Evolutionary conservation across 1,284 basidiomycete genomes (phyloP).

Genomic region (Cryptococcus sp.): DNA sequence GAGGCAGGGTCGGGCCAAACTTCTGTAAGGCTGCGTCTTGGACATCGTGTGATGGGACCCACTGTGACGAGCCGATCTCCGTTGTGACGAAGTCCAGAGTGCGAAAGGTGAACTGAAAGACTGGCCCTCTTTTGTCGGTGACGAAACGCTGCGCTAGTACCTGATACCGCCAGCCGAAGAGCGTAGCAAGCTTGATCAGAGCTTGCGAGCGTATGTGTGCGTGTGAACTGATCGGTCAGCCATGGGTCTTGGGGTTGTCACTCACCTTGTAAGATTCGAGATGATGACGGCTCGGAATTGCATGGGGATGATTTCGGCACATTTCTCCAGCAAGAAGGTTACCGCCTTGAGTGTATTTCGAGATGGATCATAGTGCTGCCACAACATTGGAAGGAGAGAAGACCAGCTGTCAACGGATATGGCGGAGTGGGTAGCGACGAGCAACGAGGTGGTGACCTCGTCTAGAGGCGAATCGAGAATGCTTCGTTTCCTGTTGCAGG

Average conservation of each 20-base stretch:
- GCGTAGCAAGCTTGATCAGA: slow-evolving; percentile 30
- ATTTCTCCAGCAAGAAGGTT: slow-evolving; percentile 45
- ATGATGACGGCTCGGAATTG: slow-evolving; percentile 23
- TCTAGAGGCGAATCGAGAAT: neutral
- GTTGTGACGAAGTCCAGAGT: slow-evolving; percentile 44
- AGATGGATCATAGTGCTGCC: slow-evolving; percentile 26
- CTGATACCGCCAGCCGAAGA: slow-evolving; percentile 45
- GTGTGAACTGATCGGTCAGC: slow-evolving; percentile 7
- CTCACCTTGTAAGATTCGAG: slow-evolving; percentile 31
- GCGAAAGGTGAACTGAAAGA: slow-evolving; percentile 38
- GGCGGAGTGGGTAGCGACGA: slow-evolving; percentile 37
- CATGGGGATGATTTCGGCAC: slow-evolving; percentile 34
- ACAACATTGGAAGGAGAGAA: slow-evolving; percentile 31
- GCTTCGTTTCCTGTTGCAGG: neutral
- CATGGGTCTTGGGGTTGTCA: neutral
- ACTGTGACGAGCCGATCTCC: slow-evolving; percentile 41
- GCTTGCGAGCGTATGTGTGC: slow-evolving; percentile 19
- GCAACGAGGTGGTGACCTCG: neutral
- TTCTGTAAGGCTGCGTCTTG: slow-evolving; percentile 44
- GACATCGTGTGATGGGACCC: slow-evolving; percentile 42
- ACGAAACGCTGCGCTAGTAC: slow-evolving; percentile 36
- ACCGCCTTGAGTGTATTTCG: slow-evolving; percentile 10
- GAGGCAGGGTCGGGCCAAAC: slow-evolving; percentile 40
- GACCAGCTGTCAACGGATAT: slow-evolving; percentile 36
- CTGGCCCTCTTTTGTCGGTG: slow-evolving; percentile 35